Evolutionary conservation across 164 flowering plant species (phyloP).

Genomic region (Malania oleifera): DNA sequence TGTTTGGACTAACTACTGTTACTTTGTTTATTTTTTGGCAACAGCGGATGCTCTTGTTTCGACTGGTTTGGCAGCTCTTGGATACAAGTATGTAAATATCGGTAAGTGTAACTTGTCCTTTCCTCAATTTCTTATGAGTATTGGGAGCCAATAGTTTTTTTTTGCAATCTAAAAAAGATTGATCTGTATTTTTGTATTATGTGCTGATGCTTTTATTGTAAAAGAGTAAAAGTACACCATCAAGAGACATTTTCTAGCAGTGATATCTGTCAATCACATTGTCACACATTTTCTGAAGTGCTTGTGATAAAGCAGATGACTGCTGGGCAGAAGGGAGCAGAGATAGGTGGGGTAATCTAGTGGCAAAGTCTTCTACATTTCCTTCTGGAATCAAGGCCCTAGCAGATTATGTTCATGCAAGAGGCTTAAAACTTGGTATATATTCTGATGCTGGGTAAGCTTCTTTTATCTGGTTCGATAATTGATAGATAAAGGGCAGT

Average conservation of each 20-base stretch:
- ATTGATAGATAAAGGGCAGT: no score
- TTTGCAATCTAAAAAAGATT: no score
- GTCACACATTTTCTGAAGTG: not conserved
- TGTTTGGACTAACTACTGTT: no score
- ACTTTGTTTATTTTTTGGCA: no score
- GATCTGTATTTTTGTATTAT: no score
- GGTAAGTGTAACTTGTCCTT: not conserved
- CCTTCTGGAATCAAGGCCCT: conserved; percentile 56
- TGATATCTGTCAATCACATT: no score
- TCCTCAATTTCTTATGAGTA: no score
- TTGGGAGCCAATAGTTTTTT: no score
- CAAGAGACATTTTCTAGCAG: no score
- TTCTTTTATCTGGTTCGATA: no score
- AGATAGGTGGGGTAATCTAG: conserved; percentile 31
- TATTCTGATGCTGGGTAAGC: conserved; percentile 50
- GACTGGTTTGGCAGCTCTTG: conserved; percentile 21
- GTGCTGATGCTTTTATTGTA: not conserved
- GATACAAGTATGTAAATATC: conserved; percentile 13
- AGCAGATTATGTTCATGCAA: conserved; percentile 44
- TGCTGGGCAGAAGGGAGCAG: conserved; percentile 27
- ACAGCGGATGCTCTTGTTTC: conserved; percentile 32
- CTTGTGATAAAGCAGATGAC: conserved; percentile 19
- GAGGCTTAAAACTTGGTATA: conserved; percentile 44
- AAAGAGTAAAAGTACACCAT: not conserved
- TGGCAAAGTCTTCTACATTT: conserved; percentile 29